Evolutionary conservation across 352 stramenopile genomes (phyloP).

Genomic region (Phytophthora pisi): DNA sequence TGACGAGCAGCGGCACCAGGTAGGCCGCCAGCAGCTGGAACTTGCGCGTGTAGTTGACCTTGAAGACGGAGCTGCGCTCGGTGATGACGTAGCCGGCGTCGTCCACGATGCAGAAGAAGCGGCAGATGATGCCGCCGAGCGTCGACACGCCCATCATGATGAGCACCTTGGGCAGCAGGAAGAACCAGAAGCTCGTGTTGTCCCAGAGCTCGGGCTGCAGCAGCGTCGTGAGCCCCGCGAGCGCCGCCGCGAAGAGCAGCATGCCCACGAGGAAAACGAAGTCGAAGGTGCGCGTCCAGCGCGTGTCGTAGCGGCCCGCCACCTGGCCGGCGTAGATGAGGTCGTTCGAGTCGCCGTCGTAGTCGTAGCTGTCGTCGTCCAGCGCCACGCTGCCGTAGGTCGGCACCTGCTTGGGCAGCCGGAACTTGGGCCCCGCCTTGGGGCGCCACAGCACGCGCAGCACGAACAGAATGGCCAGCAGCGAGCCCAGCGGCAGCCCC

Average conservation of each 20-base stretch:
- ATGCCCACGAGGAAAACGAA: conserved; percentile 81
- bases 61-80: conserved; percentile 80
- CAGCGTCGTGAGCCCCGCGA: conserved; percentile 63
- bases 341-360: conserved; percentile 83
- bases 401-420: conserved; percentile 74
- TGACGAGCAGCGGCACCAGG: conserved; percentile 78
- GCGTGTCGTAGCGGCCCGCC: conserved; percentile 80
- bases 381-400: conserved; percentile 77
- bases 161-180: conserved; percentile 75
- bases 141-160: conserved; percentile 85
- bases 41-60: conserved; percentile 90
- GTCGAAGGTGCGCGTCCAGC: conserved; percentile 86
- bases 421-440: conserved; percentile 78
- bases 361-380: conserved; percentile 73
- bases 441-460: conserved; percentile 80
- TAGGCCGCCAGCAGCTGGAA: conserved; percentile 82
- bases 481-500: conserved; percentile 61
- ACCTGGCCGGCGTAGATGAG: conserved; percentile 84
- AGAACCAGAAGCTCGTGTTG: conserved; percentile 83
- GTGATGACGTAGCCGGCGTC: conserved; percentile 87
- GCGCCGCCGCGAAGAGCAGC: conserved; percentile 45
- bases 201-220: conserved; percentile 65
- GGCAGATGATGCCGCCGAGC: conserved; percentile 78
- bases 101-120: conserved; percentile 85
- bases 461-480: conserved; percentile 63